These are phyloP conservation scores for Chaetomiaceae sp. DNA, from an alignment of 2,329 filamentous ascomycete genomes.

Conservation along the genomic window DNA sequence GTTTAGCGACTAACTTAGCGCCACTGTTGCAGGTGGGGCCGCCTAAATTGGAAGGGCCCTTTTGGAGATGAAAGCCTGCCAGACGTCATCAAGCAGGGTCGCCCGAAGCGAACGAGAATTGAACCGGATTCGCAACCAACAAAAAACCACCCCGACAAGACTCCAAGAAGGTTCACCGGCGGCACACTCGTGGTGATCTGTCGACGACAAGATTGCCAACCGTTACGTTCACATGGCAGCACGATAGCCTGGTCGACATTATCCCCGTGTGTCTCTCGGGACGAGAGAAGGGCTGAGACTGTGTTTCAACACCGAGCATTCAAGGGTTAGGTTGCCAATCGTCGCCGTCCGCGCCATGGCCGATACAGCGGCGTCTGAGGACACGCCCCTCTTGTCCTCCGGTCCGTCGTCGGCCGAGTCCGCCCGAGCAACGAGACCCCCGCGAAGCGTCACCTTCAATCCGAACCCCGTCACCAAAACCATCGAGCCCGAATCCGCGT, in stretches of 20 bases:
- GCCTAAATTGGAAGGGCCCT: no score
- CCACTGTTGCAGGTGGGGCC: not conserved
- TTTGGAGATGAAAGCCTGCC: not conserved
- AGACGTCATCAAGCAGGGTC: constrained; percentile 14
- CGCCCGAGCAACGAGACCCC: constrained; percentile 36
- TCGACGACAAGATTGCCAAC: not conserved
- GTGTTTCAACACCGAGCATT: constrained; percentile 2
- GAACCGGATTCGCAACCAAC: not conserved
- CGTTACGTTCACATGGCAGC: not conserved
- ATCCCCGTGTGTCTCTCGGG: not conserved
- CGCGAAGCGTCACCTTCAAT: constrained; percentile 73
- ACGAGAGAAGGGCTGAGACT: constrained; percentile 1
- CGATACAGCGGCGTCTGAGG: constrained; percentile 13
- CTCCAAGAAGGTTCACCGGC: not conserved
- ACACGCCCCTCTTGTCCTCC: constrained; percentile 21
- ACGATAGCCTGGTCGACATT: not conserved
- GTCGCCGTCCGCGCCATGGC: constrained; percentile 14
- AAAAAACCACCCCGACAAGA: not conserved
- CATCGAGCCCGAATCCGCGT: constrained; percentile 47
- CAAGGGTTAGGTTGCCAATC: no score
- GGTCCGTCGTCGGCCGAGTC: constrained; percentile 18
- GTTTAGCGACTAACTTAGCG: no score
- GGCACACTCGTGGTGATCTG: not conserved
- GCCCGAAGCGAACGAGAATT: not conserved
- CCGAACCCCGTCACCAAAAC: constrained; percentile 61